Evolutionary conservation across 768 basidiomycete species (phyloP).

Genomic region (Imleria badia): DNA sequence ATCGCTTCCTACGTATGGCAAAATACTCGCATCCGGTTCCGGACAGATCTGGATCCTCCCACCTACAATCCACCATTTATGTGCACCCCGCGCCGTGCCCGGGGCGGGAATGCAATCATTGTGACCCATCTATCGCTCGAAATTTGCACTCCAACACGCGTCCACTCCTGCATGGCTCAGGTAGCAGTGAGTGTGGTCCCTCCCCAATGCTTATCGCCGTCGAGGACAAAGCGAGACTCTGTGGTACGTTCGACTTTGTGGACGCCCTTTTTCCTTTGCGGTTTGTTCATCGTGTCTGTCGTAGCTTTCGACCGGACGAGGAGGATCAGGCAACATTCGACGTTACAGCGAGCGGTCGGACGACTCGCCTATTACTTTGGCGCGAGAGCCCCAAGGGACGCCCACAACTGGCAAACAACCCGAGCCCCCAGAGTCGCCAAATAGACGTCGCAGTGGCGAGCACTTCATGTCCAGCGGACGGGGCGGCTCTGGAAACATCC

Average conservation of each 20-base stretch:
- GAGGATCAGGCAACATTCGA: conserved; percentile 25
- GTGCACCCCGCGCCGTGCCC: not conserved
- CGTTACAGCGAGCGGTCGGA: not conserved
- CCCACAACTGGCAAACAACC: not conserved
- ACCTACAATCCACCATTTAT: conserved; percentile 18
- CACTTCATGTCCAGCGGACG: conserved; percentile 25
- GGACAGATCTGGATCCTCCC: conserved; percentile 4
- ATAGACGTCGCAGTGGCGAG: not conserved
- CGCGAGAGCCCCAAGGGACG: not conserved
- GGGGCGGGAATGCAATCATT: not conserved
- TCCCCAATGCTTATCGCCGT: not conserved
- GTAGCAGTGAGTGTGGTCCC: not conserved
- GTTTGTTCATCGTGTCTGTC: not conserved
- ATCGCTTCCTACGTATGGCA: not conserved
- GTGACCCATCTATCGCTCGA: not conserved
- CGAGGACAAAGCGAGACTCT: conserved; percentile 3
- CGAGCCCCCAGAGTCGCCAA: not conserved
- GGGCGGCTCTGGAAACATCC: conserved; percentile 28
- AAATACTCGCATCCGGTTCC: not conserved
- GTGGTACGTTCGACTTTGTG: conserved; percentile 15
- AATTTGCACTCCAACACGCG: not conserved
- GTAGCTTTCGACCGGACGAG: conserved; percentile 23
- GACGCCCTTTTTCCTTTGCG: not conserved
- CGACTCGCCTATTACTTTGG: not conserved
- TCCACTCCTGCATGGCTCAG: conserved; percentile 10